Conservation (phyloP, 2,329 filamentous ascomycete species). For the Ceratocystis ficicola region DNA sequence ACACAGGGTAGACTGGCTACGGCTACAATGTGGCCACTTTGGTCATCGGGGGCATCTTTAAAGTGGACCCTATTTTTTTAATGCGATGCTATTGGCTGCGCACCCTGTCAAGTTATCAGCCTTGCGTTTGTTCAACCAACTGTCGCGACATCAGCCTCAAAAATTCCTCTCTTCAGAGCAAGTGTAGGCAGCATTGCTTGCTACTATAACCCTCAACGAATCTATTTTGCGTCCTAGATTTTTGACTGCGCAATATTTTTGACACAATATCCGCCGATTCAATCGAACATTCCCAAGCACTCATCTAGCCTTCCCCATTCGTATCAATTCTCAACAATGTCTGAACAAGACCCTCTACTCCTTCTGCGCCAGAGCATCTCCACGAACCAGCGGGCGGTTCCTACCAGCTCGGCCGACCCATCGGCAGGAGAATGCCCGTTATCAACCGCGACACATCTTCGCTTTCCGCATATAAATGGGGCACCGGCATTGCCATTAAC, state of each 20-base stretch:
- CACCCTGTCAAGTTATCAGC: background rate
- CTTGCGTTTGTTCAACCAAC: slow-evolving; percentile 2
- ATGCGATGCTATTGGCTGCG: slow-evolving; percentile 6
- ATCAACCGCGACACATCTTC: slow-evolving; percentile 64
- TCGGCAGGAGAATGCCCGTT: slow-evolving; percentile 51
- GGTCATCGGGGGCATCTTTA: background rate
- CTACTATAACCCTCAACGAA: background rate
- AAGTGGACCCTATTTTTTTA: slow-evolving; percentile 12
- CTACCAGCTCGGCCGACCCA: slow-evolving; percentile 57
- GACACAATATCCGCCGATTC: background rate
- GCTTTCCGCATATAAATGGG: slow-evolving; percentile 49
- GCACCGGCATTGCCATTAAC: slow-evolving; percentile 53
- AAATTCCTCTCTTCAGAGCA: background rate
- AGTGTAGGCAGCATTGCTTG: background rate
- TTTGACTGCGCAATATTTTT: background rate
- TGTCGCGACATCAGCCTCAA: background rate
- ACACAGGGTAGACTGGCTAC: background rate
- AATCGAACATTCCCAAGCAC: background rate
- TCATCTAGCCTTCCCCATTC: background rate
- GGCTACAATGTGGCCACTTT: background rate
- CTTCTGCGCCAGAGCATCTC: slow-evolving; percentile 76
- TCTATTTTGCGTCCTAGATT: background rate
- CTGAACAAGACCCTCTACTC: slow-evolving; percentile 63
- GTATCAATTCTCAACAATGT: slow-evolving; percentile 26
- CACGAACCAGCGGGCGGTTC: slow-evolving; percentile 54